Evolutionary conservation across 78 protist species (phyloP), one percentile per base, ranked within the genome.

Genomic region (Chrysochromulina tobinii): DNA sequence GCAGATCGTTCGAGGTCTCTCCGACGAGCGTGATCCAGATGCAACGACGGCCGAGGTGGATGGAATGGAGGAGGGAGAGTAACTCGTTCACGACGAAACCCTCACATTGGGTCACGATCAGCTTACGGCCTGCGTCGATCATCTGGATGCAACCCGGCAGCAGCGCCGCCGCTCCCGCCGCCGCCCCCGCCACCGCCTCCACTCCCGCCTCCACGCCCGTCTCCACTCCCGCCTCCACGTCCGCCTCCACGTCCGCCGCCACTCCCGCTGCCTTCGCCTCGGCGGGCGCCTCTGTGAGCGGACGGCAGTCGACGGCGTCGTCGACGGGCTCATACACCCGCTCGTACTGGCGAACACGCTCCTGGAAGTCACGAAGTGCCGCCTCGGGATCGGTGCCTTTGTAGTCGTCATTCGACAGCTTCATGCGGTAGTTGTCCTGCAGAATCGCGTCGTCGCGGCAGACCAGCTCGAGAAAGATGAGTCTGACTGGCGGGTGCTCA

Each of bases 351-450:
- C 25, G 58, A 18, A 75, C 83, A 6, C 83, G 83, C 83, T 6
- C 51, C 12, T 4, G 79, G 51, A 69, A 69, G 79, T 69, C 64
- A 7, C 23, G 23, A 7, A 59, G 64, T 12, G 64, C 77, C 2
- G 8, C n/a, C n/a, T 4, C 83, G 2, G 83, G 58, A 3, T 38
- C 83, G 2, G 58, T 1, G 58, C 83, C 83, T 17, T 17, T 11
- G 57, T 75, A 75, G 83, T 75, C 83, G 20, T 75, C 83, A n/a
- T 75, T 75, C 38, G 83, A 4, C 57, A 18, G 27, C 83, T 75
- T 75, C 57, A 75, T 6, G 25, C 2, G 12, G 57, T 75, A 75
- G 83, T 75, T 75, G 55, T 18, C 3, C 83, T 17, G 21, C 58
- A 75, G 57, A 54, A 75, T 1, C 83, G 3, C 14, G 25, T 38